These are phyloP conservation scores for Alternaria sp. DNA, from an alignment of 2,329 filamentous ascomycete species.

Conservation along the genomic window DNA sequence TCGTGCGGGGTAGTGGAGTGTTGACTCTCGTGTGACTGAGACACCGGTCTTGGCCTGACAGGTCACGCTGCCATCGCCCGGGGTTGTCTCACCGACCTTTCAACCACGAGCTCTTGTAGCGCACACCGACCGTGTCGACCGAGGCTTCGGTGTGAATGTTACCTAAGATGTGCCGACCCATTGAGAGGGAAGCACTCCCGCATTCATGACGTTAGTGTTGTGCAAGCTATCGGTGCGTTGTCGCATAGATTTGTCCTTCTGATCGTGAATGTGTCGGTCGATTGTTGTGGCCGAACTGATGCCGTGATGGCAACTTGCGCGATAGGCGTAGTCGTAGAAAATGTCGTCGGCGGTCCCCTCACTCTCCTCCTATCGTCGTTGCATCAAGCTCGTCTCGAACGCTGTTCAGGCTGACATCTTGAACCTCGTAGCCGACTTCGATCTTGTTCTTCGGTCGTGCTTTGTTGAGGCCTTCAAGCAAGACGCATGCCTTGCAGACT, in stretches of 20 bases:
- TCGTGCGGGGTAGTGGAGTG: slow-evolving; percentile 9
- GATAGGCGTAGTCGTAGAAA: neutral
- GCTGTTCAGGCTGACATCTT: slow-evolving; percentile 28
- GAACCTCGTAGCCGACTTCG: slow-evolving; percentile 36
- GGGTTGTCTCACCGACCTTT: slow-evolving; percentile 5
- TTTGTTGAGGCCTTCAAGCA: slow-evolving; percentile 91
- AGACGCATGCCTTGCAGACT: slow-evolving; percentile 89
- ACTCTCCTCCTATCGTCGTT: slow-evolving; percentile 25
- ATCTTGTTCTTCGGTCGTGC: slow-evolving; percentile 54
- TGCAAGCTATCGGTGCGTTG: neutral
- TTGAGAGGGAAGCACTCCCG: neutral
- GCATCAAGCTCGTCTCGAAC: slow-evolving; percentile 32
- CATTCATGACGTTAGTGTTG: neutral
- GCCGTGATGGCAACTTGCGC: neutral
- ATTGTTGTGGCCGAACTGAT: neutral
- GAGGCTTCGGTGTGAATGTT: neutral
- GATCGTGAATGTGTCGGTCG: neutral
- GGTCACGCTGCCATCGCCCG: slow-evolving; percentile 5
- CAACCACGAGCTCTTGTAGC: slow-evolving; percentile 3
- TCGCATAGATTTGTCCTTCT: neutral
- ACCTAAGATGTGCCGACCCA: neutral
- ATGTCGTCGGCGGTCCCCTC: slow-evolving; percentile 4
- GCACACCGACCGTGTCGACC: neutral
- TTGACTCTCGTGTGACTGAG: slow-evolving; percentile 9
- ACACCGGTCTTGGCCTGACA: slow-evolving; percentile 4